Base-by-base conservation (phyloP, 2,329 filamentous ascomycete genomes). In the Fusarium luffae region DNA sequence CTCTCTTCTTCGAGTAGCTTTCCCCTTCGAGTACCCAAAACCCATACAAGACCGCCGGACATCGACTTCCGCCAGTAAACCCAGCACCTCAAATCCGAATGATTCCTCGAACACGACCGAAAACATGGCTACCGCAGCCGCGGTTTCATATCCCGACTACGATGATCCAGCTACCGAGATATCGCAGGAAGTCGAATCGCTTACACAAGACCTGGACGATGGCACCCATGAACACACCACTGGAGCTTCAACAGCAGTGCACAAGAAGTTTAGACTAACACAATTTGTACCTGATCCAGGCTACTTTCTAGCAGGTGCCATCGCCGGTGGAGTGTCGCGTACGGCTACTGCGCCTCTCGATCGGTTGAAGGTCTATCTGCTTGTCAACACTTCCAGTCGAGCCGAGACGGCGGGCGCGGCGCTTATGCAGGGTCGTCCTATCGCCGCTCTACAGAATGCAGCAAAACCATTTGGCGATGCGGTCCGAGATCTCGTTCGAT, bases 301-400 rank as follows among this genome's bases (percentile, higher is more conserved):
- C 87, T 99, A 98, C 84, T 99, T 98, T 82, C 82, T 97, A 83
- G 96, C 96, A 80, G 96, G 96, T 85, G 96, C 94, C 81, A 86
- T 97, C 79, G 94, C 95, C 79, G 96, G 96, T 79, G 95, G 94
- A 79, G 91, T 98, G 76, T 98, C 95, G 78, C 91, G 96, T 78
- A 98, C 96, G 78, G 92, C 93, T 69, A 99, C 96, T 73, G 96
- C 96, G 65, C 96, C 96, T 64, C 90, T 99, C 81, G 96, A 99
- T 83, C 93, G 96, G 75, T 85, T 99, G 63, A 98, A 98, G 83
- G 96, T 99, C 71, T 98, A 97, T 80, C 88, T 99, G 55, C 96
- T 99, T 75, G 95, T 97, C 55, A 95, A 97, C 80, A 97, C 93
- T 61, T 86, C 66, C 48, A 76, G 54, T 65, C 66, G 74, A 54